Evolutionary conservation across 345 rosid genomes (phyloP).

Genomic region (Lepidium sativum): DNA sequence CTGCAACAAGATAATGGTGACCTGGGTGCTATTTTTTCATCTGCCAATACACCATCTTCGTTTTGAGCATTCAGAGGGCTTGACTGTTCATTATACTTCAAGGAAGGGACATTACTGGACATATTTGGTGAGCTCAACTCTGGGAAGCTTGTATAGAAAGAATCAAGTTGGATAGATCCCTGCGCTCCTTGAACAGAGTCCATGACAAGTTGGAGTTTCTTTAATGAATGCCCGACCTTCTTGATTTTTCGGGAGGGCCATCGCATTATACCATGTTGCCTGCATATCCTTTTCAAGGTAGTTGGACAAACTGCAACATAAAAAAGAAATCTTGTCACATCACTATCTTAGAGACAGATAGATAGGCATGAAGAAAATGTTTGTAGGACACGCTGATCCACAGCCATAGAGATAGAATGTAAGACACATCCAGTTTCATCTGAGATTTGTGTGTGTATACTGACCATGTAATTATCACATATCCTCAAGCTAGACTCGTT

Average conservation of each 20-base stretch:
- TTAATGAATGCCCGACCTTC: constrained; percentile 87
- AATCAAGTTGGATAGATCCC: constrained; percentile 67
- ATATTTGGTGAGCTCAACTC: constrained; percentile 56
- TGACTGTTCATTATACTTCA: constrained; percentile 27
- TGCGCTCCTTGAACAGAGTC: constrained; percentile 90
- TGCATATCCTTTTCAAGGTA: constrained; percentile 92
- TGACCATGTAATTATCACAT: neutral
- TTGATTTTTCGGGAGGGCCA: constrained; percentile 98
- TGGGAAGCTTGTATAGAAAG: constrained; percentile 82
- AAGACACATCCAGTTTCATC: neutral
- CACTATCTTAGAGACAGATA: constrained; percentile 3
- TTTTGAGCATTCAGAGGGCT: constrained; percentile 30
- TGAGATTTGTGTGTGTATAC: neutral
- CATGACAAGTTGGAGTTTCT: constrained; percentile 83
- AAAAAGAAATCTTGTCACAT: constrained; percentile 14
- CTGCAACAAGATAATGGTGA: constrained; percentile 67
- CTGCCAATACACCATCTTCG: constrained; percentile 31
- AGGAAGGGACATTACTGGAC: constrained; percentile 34
- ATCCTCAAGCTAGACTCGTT: neutral
- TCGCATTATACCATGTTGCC: constrained; percentile 79
- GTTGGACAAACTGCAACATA: constrained; percentile 87
- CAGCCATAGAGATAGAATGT: neutral
- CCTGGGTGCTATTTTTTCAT: constrained; percentile 38
- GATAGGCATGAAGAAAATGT: neutral
- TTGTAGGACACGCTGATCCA: neutral